Evolutionary conservation across 1,284 basidiomycete genomes (phyloP), one percentile per base, ranked within the genome.

Genomic region (Ceratobasidium sp.): DNA sequence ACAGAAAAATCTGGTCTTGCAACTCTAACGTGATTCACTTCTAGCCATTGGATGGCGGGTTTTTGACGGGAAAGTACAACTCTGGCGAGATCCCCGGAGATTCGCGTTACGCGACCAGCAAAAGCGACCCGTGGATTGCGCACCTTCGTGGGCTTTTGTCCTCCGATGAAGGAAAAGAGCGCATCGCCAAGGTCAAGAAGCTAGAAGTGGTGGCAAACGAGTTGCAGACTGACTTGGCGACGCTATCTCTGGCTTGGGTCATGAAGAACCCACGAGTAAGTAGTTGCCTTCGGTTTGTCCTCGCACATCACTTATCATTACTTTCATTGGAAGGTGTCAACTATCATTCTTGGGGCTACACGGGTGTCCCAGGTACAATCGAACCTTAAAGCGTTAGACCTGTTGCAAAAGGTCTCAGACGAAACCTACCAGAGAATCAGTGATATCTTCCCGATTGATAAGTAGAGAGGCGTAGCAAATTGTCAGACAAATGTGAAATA

Each of bases 181-280:
- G 69, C 16, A 61, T 72, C 19, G 54, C 56, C 9, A 72, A 72
- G 31, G 69, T 72, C 39, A 72, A 72, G 43, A 61, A 49, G 58
- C 46, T 72, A 1, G 56, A 61, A 22, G 46, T 39, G 7, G 49
- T 72, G 5, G 69, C 69, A 13, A 48, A 72, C 41, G 69, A 72
- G 27, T 46, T 72, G 5, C 56, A 61, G 29, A 49, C 56, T 3
- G 54, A 61, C 9, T 27, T 61, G n/a, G 56, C 69, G 14, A 72
- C 54, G 66, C 86, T 96, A 48, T 90, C 93, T 0, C 85, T 94
- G 54, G 93, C 93, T 8, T 94, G 92, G 92, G 85, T 90, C 2
- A 87, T 89, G 8, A 85, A 83, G 77, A 90, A 92, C 81, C 86
- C 88, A 24, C 89, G 91, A 81, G 85, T 88, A 51, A 63, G 78